Conservation (phyloP, 345 rosid genomes). For the Garcia nutans region DNA sequence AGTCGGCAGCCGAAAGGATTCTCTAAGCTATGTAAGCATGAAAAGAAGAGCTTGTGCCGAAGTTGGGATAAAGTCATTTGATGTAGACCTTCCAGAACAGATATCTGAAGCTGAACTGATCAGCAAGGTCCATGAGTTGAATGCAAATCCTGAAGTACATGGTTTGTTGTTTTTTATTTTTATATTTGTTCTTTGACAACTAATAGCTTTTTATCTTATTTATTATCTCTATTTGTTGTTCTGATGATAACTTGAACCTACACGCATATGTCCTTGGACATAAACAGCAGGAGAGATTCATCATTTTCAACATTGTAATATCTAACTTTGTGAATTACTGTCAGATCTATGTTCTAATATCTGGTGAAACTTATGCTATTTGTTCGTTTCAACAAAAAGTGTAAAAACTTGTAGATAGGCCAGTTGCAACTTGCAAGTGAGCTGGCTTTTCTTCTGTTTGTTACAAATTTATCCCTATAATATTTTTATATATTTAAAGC, state of each 20-base stretch:
- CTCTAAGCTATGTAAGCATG: constrained; percentile 84
- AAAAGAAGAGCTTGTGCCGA: constrained; percentile 92
- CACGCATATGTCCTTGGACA: not conserved
- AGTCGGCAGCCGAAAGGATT: constrained; percentile 78
- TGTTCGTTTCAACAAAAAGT: not conserved
- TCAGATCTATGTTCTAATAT: not conserved
- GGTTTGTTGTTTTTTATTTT: constrained; percentile 42
- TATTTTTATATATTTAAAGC: not conserved
- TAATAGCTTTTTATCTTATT: not conserved
- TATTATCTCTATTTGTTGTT: not conserved
- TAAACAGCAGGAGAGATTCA: not conserved
- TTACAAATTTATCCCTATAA: not conserved
- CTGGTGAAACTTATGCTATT: not conserved
- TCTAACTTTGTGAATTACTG: not conserved
- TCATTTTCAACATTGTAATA: not conserved
- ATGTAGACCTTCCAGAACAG: constrained; percentile 74
- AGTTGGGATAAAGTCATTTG: constrained; percentile 83
- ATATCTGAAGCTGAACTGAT: constrained; percentile 67
- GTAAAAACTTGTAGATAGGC: not conserved
- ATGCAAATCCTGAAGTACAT: constrained; percentile 71
- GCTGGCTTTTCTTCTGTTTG: constrained; percentile 1
- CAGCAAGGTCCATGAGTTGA: constrained; percentile 76
- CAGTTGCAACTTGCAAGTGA: not conserved
- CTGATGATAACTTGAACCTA: not conserved
- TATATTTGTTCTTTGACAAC: not conserved